phyloP scores from a whole-genome alignment of 2,329 filamentous ascomycete genomes.

The Sporothrix humicola region DNA sequence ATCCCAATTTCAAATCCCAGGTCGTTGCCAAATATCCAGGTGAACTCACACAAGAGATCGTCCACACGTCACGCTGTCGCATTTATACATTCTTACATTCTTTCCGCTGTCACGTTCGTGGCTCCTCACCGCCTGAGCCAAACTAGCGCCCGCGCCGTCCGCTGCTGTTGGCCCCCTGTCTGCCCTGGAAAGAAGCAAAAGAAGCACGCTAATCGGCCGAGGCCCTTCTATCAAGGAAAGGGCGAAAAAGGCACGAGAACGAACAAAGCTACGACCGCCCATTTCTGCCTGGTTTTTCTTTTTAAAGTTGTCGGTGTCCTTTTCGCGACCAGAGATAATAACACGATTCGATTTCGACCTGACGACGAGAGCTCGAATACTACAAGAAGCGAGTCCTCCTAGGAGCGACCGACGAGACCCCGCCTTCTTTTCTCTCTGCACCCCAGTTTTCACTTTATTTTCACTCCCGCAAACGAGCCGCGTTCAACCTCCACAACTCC shows the following conservation, averaged over 20 bases:
- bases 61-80: not conserved
- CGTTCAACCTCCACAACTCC: not conserved
- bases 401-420: not conserved
- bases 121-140: slow-evolving; percentile 5
- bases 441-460: slow-evolving; percentile 21
- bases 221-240: not conserved
- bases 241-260: not conserved
- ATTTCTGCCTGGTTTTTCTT: slow-evolving; percentile 27
- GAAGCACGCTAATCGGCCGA: slow-evolving; percentile 3
- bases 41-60: not conserved
- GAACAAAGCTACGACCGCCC: slow-evolving; percentile 21
- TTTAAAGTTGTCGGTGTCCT: not conserved
- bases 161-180: not conserved
- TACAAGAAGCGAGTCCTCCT: not conserved
- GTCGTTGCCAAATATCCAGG: not conserved
- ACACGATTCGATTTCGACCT: slow-evolving; percentile 12
- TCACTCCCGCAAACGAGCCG: not conserved
- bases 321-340: slow-evolving; percentile 12
- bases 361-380: not conserved
- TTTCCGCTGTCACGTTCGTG: not conserved
- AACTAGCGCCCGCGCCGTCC: slow-evolving; percentile 13
- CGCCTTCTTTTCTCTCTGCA: slow-evolving; percentile 18
- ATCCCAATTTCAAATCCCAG: not conserved
- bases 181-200: slow-evolving; percentile 1
- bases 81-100: not conserved